Evolutionary conservation across 371 early-diverging fungal genomes (phyloP).

Genomic region (Quaeritorhiza haematococci): DNA sequence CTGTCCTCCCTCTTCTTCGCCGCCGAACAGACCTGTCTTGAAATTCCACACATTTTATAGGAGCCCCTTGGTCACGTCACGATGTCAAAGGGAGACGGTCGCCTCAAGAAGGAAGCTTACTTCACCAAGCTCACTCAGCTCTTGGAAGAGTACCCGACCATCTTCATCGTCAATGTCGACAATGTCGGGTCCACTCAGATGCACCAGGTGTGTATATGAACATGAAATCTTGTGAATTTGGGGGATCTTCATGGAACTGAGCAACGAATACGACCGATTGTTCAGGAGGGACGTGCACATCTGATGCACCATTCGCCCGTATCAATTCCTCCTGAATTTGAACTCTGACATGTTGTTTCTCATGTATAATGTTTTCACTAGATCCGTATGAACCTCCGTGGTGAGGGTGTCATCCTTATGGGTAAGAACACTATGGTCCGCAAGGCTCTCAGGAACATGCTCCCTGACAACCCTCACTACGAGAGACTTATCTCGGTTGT

Average conservation of each 20-base stretch:
- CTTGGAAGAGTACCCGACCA: conserved; percentile 62
- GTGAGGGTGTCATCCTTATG: conserved; percentile 92
- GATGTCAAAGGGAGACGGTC: conserved; percentile 77
- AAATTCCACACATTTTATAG: conserved; percentile 1
- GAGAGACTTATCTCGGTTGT: conserved; percentile 82
- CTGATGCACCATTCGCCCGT: too few species aligned
- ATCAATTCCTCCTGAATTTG: too few species aligned
- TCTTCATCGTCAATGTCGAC: conserved; percentile 98
- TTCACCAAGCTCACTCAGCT: conserved; percentile 46
- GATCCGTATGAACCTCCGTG: conserved; percentile 91
- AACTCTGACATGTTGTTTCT: too few species aligned
- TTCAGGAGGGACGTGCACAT: too few species aligned
- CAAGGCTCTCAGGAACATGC: conserved; percentile 82
- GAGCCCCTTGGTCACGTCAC: conserved; percentile 47
- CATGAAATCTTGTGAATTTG: too few species aligned
- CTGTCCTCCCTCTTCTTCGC: neutral
- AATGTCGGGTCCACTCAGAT: conserved; percentile 99
- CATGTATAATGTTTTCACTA: too few species aligned
- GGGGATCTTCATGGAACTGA: too few species aligned
- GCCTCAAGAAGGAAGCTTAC: conserved; percentile 62
- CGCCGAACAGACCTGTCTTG: neutral
- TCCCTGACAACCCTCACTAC: conserved; percentile 78
- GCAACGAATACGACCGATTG: too few species aligned
- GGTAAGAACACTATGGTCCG: conserved; percentile 99
- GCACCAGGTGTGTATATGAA: conserved; percentile 92